A percentile compares a stretch with the other conserved stretches of the same genome.
phyloP scores from a whole-genome alignment of 202 grass and related monocot species.

The Carex arenaria region DNA sequence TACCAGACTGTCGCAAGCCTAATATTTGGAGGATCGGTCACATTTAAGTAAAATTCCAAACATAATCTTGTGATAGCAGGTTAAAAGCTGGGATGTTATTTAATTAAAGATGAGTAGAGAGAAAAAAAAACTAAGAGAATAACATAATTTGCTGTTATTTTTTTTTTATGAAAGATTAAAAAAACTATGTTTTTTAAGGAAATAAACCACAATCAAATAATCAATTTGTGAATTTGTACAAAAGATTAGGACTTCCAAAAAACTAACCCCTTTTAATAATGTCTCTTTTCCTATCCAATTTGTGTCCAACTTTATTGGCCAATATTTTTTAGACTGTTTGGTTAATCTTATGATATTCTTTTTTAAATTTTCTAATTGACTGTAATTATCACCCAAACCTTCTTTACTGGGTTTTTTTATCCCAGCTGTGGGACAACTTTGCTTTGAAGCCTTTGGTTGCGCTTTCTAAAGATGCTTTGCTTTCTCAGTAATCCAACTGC shows the following conservation, averaged over 20 bases:
- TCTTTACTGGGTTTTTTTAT: not conserved
- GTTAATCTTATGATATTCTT: not conserved
- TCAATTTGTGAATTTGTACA: not conserved
- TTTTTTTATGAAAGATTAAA: not conserved
- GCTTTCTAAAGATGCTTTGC: slow-evolving; percentile 7
- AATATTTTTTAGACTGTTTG: not conserved
- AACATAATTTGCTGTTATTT: too few species aligned
- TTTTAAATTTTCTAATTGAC: not conserved
- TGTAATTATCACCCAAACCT: not conserved
- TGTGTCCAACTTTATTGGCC: not conserved
- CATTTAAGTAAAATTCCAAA: not conserved
- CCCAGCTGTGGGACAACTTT: not conserved
- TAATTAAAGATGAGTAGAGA: not conserved
- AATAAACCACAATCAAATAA: not conserved
- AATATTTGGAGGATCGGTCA: not conserved
- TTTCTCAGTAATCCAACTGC: slow-evolving; percentile 12
- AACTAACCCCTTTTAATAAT: not conserved
- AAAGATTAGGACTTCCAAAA: not conserved
- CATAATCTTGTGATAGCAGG: not conserved
- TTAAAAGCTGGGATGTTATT: not conserved
- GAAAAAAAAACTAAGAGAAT: not conserved
- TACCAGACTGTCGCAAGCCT: not conserved
- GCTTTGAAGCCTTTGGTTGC: not conserved
- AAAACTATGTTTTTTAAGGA: not conserved
- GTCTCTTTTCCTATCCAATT: not conserved